A percentile compares a stretch with the other conserved stretches of the same genome.
Evolutionary conservation across 495 filamentous ascomycete genomes (phyloP).

Genomic region (Neurospora africana): DNA sequence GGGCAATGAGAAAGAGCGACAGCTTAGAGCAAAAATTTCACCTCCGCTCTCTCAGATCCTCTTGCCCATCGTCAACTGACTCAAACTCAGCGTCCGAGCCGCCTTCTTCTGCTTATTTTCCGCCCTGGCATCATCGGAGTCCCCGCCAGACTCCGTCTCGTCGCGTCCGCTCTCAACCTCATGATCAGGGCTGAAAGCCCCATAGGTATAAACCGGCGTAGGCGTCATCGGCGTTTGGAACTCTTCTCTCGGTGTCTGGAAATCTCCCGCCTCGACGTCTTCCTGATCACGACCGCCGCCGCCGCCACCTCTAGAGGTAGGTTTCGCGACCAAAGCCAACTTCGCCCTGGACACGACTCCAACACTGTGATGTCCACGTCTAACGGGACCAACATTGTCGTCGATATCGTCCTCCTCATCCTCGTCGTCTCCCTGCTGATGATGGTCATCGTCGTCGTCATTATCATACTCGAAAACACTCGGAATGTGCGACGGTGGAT

Average conservation of each 20-base stretch:
- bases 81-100: conserved; percentile 38
- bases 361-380: conserved; percentile 11
- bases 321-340: not conserved
- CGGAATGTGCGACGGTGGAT: not conserved
- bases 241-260: conserved; percentile 36
- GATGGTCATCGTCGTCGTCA: conserved; percentile 12
- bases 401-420: conserved; percentile 10
- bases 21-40: not conserved
- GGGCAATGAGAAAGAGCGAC: not conserved
- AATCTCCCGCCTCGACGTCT: conserved; percentile 27
- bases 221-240: not conserved
- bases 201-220: conserved; percentile 22
- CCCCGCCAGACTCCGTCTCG: conserved; percentile 9
- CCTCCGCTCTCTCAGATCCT: conserved; percentile 1
- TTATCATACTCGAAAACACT: not conserved
- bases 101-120: conserved; percentile 26
- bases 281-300: conserved; percentile 7
- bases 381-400: conserved; percentile 7
- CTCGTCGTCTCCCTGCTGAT: conserved; percentile 13
- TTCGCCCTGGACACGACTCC: not conserved
- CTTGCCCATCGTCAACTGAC: conserved; percentile 38
- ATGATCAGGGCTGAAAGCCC: conserved; percentile 32
- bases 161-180: conserved; percentile 13
- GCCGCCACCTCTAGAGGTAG: not conserved
- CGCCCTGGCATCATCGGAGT: conserved; percentile 7